Evolutionary conservation across 192 early-diverging fungal genomes (phyloP).

Genomic region (Umbelopsis sp.): DNA sequence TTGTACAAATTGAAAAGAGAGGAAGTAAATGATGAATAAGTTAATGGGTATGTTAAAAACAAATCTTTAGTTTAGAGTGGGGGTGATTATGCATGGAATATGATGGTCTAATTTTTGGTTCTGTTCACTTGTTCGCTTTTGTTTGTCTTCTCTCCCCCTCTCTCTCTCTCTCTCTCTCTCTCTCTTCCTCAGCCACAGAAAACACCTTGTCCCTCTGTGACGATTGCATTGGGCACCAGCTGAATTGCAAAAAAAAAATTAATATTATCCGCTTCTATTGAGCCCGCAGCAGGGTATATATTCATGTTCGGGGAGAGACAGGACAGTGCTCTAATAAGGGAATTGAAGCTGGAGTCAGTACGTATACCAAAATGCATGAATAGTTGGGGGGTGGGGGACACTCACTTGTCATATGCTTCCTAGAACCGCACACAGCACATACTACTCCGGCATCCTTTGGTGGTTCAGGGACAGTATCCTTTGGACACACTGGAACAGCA

Average conservation of each 20-base stretch:
- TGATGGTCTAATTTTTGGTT: conserved; percentile 4
- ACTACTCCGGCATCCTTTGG: not conserved
- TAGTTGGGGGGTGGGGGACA: not conserved
- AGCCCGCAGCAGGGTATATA: no score
- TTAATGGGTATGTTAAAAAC: not conserved
- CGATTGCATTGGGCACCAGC: no score
- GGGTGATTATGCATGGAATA: not conserved
- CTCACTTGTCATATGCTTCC: conserved; percentile 40
- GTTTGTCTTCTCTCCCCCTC: no score
- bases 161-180: no score
- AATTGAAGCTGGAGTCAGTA: not conserved
- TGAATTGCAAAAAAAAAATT: no score
- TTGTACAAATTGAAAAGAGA: no score
- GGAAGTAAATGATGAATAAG: no score
- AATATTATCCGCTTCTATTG: no score
- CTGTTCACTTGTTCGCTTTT: no score
- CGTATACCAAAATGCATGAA: not conserved
- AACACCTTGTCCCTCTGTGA: no score
- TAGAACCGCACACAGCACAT: conserved; percentile 36
- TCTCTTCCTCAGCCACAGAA: no score
- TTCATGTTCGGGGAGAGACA: conserved; percentile 22
- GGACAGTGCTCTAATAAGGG: conserved; percentile 34
- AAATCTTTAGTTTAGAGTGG: not conserved
- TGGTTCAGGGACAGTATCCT: not conserved
- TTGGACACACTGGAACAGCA: not conserved